Percentiles rank a stretch among this genome's conserved stretches.
Conservation (phyloP, 2,329 filamentous ascomycete species). For the Aspergillus texensis region DNA sequence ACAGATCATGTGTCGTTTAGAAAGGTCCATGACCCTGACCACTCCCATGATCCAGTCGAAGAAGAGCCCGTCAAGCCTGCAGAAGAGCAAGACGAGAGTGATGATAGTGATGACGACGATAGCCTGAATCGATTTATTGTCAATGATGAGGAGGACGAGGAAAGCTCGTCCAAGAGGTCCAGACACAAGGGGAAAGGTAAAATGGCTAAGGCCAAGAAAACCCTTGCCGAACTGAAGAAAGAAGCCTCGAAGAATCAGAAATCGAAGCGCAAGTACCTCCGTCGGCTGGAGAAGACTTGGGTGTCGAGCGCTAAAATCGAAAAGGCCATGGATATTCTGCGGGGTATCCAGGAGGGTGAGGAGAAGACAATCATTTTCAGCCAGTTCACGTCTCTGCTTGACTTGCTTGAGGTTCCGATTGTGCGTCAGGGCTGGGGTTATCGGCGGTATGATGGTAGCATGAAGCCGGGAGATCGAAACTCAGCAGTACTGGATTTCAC, state of each 20-base stretch:
- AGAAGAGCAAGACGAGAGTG: constrained; percentile 41
- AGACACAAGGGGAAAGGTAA: constrained; percentile 44
- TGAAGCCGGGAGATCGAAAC: constrained; percentile 68
- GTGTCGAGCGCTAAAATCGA: constrained; percentile 75
- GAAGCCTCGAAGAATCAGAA: constrained; percentile 63
- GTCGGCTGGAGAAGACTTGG: constrained; percentile 69
- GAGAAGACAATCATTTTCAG: constrained; percentile 84
- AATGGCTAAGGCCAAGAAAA: constrained; percentile 50
- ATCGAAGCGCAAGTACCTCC: constrained; percentile 70
- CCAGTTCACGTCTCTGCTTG: constrained; percentile 77
- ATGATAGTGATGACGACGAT: constrained; percentile 28
- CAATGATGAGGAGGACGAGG: constrained; percentile 37
- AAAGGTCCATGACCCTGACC: constrained; percentile 67
- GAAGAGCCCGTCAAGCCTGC: not conserved
- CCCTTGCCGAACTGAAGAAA: constrained; percentile 36
- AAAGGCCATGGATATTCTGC: constrained; percentile 67
- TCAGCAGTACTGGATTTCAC: constrained; percentile 69
- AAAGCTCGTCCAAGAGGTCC: constrained; percentile 42
- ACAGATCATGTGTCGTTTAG: constrained; percentile 76
- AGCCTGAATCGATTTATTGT: constrained; percentile 22
- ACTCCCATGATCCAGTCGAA: constrained; percentile 34
- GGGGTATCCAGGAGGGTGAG: constrained; percentile 50
- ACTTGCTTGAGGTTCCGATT: constrained; percentile 75
- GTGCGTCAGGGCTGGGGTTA: constrained; percentile 60
- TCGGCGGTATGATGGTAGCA: constrained; percentile 75